Base-by-base conservation (phyloP, 2,329 filamentous ascomycete species). In the Fusarium odoratissimum region DNA sequence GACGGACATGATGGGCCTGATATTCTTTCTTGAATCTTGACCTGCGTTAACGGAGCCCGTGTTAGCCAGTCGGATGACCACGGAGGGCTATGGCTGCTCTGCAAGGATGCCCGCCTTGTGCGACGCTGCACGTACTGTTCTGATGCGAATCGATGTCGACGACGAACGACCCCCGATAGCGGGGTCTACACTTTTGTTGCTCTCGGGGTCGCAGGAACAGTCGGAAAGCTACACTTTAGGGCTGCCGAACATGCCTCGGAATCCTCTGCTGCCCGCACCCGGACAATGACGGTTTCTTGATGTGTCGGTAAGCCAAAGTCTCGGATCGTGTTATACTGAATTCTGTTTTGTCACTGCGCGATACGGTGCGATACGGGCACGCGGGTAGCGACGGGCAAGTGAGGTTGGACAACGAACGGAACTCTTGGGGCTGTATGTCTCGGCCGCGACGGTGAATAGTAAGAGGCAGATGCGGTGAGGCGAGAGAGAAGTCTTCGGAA, bases 1-100 rank as follows among this genome's bases (percentile, higher is more conserved):
- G 78, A 83, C 83, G 79, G 90, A 90, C 90, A 91, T 92, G 82
- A 80, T 82, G 83, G 81, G 77, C 78, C 80, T 82, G 78, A 79
- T 84, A 80, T 82, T 70, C 60, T 77, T 77, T 75, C 74, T 72
- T 68, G 64, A 60, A 71, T 70, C 70, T 76, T 70, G 75, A 72
- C 64, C 64, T 75, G 61, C 62, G 55, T 65, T 69, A 65, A 70
- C 56, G 63, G 65, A 66, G 45, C 25, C 68, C 49, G 48, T 40
- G 69, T 72, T 71, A 75, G 70, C 68, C 67, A 72, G 66, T 64
- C 73, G 71, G 71, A 54, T 67, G 67, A 67, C 71, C 41, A 73
- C 74, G 78, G 72, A 55, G 59, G 72, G 64, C 54, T 61, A 69
- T 35, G 60, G 69, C 65, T 67, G 55, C 62, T 72, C 74, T 76